Evolutionary conservation across 306 rosid species (phyloP).

Genomic region (peach (Prunus persica)): DNA sequence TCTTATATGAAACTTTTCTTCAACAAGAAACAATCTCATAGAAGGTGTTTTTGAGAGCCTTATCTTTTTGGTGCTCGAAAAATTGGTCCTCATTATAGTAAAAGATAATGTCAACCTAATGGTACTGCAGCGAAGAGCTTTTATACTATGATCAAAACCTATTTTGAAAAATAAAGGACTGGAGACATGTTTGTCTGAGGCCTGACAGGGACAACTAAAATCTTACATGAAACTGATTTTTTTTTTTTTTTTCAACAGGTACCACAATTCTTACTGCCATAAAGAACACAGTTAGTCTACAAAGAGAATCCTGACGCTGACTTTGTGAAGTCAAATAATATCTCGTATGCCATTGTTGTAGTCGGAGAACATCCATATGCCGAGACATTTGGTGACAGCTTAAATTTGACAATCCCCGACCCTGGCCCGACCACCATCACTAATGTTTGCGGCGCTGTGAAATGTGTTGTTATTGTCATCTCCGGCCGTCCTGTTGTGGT

Average conservation of each 20-base stretch:
- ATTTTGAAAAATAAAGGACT: no score
- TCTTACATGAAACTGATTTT: not conserved
- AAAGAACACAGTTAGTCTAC: conserved; percentile 25
- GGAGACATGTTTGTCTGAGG: not conserved
- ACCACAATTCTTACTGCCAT: conserved; percentile 24
- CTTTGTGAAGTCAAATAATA: conserved; percentile 16
- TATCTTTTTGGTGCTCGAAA: not conserved
- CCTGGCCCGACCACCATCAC: conserved; percentile 23
- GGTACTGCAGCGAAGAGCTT: no score
- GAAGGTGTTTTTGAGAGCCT: not conserved
- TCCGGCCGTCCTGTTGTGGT: conserved; percentile 39
- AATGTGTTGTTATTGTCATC: conserved; percentile 34
- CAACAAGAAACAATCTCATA: conserved; percentile 6
- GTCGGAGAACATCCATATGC: conserved; percentile 45
- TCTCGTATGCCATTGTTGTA: conserved; percentile 35
- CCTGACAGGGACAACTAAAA: not conserved
- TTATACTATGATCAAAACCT: no score
- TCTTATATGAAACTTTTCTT: no score
- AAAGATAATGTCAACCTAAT: not conserved
- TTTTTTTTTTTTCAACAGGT: conserved; percentile 6
- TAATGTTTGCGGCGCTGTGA: conserved; percentile 34
- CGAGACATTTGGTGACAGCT: conserved; percentile 36
- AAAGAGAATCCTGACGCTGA: conserved; percentile 31
- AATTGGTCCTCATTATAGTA: no score
- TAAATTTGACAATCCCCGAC: conserved; percentile 28